Conservation (phyloP, 352 stramenopile species). For the Globisporangium alternatum region DNA sequence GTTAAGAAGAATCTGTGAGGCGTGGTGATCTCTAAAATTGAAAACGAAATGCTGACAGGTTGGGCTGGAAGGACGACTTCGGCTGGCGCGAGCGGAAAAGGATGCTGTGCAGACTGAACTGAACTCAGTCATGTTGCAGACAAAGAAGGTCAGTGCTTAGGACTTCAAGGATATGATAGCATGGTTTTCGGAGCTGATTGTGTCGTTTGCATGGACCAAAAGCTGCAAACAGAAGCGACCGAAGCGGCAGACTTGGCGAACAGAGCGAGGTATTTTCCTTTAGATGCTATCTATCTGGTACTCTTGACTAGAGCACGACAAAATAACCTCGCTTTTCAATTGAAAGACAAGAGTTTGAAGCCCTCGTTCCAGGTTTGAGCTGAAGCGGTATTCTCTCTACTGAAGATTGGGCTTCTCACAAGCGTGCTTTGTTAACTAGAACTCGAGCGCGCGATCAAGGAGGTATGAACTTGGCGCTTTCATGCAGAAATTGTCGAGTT, state of each 20-base stretch:
- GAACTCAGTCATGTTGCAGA: neutral
- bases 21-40: neutral
- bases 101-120: neutral
- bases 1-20: too few relatives aligned
- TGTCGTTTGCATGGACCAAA: neutral
- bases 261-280: conserved; percentile 3
- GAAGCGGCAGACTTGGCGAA: neutral
- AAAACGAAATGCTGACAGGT: neutral
- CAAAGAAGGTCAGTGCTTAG: neutral
- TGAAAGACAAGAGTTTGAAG: conserved; percentile 1
- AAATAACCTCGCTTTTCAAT: neutral
- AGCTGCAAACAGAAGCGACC: conserved; percentile 14
- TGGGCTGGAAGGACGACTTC: conserved; percentile 1
- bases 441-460: conserved; percentile 6
- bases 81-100: neutral
- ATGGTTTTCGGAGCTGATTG: neutral
- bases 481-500: neutral
- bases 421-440: neutral
- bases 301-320: neutral
- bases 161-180: neutral
- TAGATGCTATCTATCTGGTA: neutral
- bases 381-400: too few relatives aligned
- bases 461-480: neutral
- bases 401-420: neutral
- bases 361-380: conserved; percentile 6